Percentiles rank a stretch among this genome's conserved stretches.
Conservation (phyloP, 495 filamentous ascomycete genomes). For the Echria macrotheca region DNA sequence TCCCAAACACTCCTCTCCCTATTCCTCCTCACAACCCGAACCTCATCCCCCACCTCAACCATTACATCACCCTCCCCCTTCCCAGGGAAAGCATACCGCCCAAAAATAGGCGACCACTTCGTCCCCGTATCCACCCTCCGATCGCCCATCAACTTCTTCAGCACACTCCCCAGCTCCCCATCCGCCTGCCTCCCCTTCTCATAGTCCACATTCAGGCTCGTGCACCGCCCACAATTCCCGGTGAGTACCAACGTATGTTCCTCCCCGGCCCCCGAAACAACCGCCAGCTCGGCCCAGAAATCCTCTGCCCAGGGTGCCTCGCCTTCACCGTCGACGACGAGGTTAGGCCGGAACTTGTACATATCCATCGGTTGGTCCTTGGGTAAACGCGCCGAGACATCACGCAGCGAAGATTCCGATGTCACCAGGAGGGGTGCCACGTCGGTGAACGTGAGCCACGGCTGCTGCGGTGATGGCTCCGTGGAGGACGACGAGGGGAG, state of each 20-base stretch:
- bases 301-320: conserved; percentile 71
- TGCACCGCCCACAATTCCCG: conserved; percentile 77
- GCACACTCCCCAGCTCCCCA: conserved; percentile 58
- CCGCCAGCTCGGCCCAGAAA: conserved; percentile 66
- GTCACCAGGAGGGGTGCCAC: conserved; percentile 70
- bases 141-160: conserved; percentile 75
- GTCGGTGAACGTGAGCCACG: conserved; percentile 68
- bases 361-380: conserved; percentile 56
- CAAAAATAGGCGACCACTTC: conserved; percentile 78
- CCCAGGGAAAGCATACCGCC: conserved; percentile 67
- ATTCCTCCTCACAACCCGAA: conserved; percentile 54
- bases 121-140: conserved; percentile 68
- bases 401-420: conserved; percentile 60
- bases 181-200: conserved; percentile 59
- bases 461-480: conserved; percentile 6
- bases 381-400: conserved; percentile 58
- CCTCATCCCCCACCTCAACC: conserved; percentile 66
- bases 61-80: conserved; percentile 17
- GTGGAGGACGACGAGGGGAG: background rate
- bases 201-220: conserved; percentile 79
- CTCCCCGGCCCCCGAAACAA: conserved; percentile 24
- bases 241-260: conserved; percentile 50
- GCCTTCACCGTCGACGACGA: conserved; percentile 60
- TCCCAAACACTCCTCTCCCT: conserved; percentile 53
- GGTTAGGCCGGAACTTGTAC: conserved; percentile 80